Percentiles rank a stretch among this genome's conserved stretches.
Evolutionary conservation across 495 filamentous ascomycete species (phyloP).

Genomic region (Cryomyces antarcticus): DNA sequence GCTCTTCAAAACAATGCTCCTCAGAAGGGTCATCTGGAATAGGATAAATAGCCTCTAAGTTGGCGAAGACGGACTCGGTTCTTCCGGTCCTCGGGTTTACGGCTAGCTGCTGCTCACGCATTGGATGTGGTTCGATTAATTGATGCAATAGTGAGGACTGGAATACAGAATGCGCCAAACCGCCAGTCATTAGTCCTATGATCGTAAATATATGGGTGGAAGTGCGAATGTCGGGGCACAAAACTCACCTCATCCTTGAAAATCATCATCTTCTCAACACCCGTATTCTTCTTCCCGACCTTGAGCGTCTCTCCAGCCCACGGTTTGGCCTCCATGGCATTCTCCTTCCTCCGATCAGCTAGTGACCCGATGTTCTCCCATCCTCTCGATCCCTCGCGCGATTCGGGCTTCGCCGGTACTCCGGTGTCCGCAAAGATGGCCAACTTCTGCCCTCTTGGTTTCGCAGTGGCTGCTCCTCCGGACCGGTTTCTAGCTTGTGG

Average conservation of each 20-base stretch:
- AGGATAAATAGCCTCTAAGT: conserved; percentile 69
- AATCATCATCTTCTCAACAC: conserved; percentile 63
- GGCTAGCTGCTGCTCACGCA: conserved; percentile 44
- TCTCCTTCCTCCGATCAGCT: conserved; percentile 83
- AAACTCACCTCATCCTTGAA: conserved; percentile 90
- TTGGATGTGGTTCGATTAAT: conserved; percentile 12
- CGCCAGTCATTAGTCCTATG: conserved; percentile 84
- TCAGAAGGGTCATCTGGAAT: conserved; percentile 40
- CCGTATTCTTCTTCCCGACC: conserved; percentile 55
- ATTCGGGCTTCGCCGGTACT: conserved; percentile 20
- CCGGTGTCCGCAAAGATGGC: conserved; percentile 74
- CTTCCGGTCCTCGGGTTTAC: conserved; percentile 61
- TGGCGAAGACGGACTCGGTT: conserved; percentile 67
- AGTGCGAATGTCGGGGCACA: conserved; percentile 8
- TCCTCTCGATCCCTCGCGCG: conserved; percentile 32
- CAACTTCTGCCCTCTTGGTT: conserved; percentile 55
- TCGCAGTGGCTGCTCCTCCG: conserved; percentile 33
- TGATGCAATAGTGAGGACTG: conserved; percentile 26
- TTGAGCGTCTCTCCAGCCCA: conserved; percentile 88
- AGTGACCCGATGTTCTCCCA: conserved; percentile 86
- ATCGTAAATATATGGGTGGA: conserved; percentile 60
- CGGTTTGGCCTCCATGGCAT: conserved; percentile 64
- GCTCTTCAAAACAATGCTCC: conserved; percentile 78
- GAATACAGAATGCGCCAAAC: conserved; percentile 25
- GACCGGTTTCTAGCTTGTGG: conserved; percentile 42